phyloP scores from a whole-genome alignment of 768 basidiomycete genomes.

The Leccinum barrowsii region DNA sequence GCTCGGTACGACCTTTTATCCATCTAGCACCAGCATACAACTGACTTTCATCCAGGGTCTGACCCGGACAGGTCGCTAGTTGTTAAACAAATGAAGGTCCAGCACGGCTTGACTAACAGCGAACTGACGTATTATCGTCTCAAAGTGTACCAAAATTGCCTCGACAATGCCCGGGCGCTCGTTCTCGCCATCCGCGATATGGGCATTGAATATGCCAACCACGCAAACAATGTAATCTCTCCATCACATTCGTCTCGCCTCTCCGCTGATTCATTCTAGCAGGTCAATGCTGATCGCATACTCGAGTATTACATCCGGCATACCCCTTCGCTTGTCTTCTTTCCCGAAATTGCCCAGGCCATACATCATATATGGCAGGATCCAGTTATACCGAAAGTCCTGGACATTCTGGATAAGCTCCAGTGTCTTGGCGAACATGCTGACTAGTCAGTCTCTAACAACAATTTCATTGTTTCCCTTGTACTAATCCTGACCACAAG shows the following conservation, averaged over 20 bases:
- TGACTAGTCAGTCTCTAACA: background rate
- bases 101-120: constrained; percentile 2
- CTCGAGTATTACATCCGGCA: background rate
- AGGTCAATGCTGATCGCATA: background rate
- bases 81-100: constrained; percentile 2
- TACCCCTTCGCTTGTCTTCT: background rate
- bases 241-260: background rate
- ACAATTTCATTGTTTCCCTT: background rate
- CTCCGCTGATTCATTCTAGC: background rate
- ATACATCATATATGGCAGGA: constrained; percentile 4
- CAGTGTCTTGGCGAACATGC: background rate
- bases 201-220: background rate
- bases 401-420: background rate
- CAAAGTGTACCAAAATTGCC: background rate
- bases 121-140: background rate
- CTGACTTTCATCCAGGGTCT: background rate
- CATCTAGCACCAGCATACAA: background rate
- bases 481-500: background rate
- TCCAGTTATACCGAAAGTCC: background rate
- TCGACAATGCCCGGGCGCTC: background rate
- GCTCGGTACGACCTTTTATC: background rate
- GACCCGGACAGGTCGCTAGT: background rate
- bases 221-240: background rate
- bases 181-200: background rate
- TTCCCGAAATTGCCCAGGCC: background rate